phyloP scores from a whole-genome alignment of 75 land plant species.

The Cryptomeria japonica region DNA sequence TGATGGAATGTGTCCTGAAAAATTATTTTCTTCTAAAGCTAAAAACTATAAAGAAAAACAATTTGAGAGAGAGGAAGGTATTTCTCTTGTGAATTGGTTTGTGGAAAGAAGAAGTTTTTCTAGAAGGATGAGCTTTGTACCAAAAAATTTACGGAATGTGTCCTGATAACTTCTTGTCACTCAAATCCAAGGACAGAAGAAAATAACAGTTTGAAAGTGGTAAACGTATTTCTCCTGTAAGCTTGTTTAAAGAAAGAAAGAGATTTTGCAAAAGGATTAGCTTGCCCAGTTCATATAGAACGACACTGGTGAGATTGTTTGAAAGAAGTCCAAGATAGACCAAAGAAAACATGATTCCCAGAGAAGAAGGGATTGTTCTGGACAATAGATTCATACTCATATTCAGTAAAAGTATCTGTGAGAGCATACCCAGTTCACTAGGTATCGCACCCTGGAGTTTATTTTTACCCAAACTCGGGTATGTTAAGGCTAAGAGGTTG shows the following conservation, averaged over 20 bases:
- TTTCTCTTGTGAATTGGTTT: not conserved
- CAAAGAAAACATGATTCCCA: conserved; percentile 19
- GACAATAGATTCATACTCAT: conserved; percentile 17
- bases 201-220: not conserved
- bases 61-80: not conserved
- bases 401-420: not conserved
- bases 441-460: not conserved
- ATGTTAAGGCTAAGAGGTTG: not conserved
- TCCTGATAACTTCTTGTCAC: conserved; percentile 20
- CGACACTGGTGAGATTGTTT: conserved; percentile 35
- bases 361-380: conserved; percentile 26
- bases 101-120: conserved; percentile 14
- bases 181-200: not conserved
- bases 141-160: conserved; percentile 19
- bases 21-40: not conserved
- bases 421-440: not conserved
- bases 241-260: conserved; percentile 5
- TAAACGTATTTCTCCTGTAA: not conserved
- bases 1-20: not conserved
- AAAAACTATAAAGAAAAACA: not conserved
- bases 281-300: conserved; percentile 22
- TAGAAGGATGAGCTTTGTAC: conserved; percentile 17
- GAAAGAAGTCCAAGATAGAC: conserved; percentile 20
- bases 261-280: conserved; percentile 20
- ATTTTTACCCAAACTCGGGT: conserved; percentile 9